Conservation (phyloP, 345 rosid genomes). For the Hibiscus trionum region DNA sequence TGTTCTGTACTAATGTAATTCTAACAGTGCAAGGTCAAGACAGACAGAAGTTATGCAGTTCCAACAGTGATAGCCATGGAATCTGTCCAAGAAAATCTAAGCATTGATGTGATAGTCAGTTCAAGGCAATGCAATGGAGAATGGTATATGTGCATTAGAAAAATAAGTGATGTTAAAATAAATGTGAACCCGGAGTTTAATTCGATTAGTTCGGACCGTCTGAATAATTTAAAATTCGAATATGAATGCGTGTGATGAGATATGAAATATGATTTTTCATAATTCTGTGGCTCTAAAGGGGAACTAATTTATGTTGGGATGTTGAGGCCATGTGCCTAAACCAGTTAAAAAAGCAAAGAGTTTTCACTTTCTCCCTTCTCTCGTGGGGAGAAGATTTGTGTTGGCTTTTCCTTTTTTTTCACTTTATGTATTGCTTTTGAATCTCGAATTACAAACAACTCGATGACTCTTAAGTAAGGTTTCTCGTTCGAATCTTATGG, state of each 20-base stretch:
- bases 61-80: neutral
- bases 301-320: constrained; percentile 3
- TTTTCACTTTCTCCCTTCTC: constrained; percentile 23
- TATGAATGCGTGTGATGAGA: neutral
- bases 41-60: neutral
- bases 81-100: constrained; percentile 4
- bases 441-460: too few relatives aligned
- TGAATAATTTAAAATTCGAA: neutral
- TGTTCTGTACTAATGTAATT: neutral
- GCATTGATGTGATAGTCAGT: constrained; percentile 1
- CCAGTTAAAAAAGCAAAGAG: constrained; percentile 24
- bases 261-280: neutral
- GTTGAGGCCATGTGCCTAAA: constrained; percentile 54
- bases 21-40: neutral
- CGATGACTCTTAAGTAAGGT: too few relatives aligned
- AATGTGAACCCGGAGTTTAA: neutral
- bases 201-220: neutral
- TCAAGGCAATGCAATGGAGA: neutral
- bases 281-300: constrained; percentile 1
- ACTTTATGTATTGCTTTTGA: constrained; percentile 16
- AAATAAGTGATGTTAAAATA: neutral
- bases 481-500: too few relatives aligned
- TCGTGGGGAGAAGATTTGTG: constrained; percentile 20
- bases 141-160: neutral
- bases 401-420: constrained; percentile 18